Percentiles rank a stretch among this genome's conserved stretches.
Conservation (phyloP, 2,329 filamentous ascomycete species). For the Endocalyx cinctus region DNA sequence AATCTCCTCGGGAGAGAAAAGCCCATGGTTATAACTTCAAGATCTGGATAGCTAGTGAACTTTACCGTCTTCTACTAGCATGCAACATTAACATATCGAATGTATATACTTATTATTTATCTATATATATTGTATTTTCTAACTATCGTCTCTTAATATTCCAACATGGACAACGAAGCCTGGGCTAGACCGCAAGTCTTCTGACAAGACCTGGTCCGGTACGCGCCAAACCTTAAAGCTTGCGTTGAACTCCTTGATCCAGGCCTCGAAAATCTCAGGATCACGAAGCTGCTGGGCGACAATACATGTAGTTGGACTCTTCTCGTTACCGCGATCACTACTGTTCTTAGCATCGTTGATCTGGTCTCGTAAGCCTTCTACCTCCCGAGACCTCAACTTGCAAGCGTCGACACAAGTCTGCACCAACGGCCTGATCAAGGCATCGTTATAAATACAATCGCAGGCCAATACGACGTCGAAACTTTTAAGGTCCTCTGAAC, state of each 20-base stretch:
- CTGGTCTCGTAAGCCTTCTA: no score
- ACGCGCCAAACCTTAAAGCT: slow-evolving; percentile 74
- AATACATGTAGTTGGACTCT: slow-evolving; percentile 63
- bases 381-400: slow-evolving; percentile 44
- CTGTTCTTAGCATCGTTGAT: no score
- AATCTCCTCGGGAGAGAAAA: no score
- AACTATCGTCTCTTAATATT: slow-evolving; percentile 47
- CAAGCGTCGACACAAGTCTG: slow-evolving; percentile 75
- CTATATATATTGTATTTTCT: no score
- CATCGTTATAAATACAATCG: slow-evolving; percentile 94
- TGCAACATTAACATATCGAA: no score
- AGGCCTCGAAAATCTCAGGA: slow-evolving; percentile 77
- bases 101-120: no score
- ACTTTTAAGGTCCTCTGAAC: slow-evolving; percentile 31
- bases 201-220: slow-evolving; percentile 56
- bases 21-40: no score
- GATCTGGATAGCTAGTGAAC: no score
- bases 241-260: slow-evolving; percentile 64
- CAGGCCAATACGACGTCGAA: slow-evolving; percentile 78
- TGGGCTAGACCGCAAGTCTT: slow-evolving; percentile 54
- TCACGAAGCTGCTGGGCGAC: slow-evolving; percentile 87
- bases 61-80: no score
- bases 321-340: slow-evolving; percentile 10
- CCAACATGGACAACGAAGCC: slow-evolving; percentile 84
- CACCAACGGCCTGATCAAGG: slow-evolving; percentile 77